These are phyloP conservation scores for Elasticomyces elasticus DNA, from an alignment of 495 filamentous ascomycete genomes.

Conservation along the genomic window DNA sequence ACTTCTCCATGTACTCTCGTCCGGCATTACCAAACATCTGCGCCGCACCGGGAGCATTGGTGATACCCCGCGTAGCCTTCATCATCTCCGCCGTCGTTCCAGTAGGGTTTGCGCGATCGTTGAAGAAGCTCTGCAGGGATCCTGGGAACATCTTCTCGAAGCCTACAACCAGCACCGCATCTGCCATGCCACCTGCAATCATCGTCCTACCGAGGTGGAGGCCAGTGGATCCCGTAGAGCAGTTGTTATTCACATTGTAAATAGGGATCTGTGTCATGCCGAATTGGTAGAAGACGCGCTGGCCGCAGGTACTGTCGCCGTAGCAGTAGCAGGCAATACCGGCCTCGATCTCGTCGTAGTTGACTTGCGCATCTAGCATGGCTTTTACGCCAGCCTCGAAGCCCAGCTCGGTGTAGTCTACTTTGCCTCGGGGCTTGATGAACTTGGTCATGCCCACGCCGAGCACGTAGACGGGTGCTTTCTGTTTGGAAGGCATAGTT, in stretches of 20 bases:
- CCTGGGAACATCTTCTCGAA: slow-evolving; percentile 98
- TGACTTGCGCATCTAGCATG: slow-evolving; percentile 87
- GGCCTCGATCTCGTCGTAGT: slow-evolving; percentile 91
- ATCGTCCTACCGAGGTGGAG: slow-evolving; percentile 72
- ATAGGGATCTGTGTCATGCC: slow-evolving; percentile 90
- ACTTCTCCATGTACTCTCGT: slow-evolving; percentile 91
- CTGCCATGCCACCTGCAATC: slow-evolving; percentile 67
- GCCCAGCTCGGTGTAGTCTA: slow-evolving; percentile 80
- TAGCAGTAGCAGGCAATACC: slow-evolving; percentile 96
- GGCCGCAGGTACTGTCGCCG: slow-evolving; percentile 82
- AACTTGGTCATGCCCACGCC: slow-evolving; percentile 99
- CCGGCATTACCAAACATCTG: slow-evolving; percentile 97
- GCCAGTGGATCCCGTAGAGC: slow-evolving; percentile 84
- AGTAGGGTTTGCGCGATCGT: slow-evolving; percentile 68
- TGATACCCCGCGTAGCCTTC: slow-evolving; percentile 65
- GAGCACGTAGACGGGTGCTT: slow-evolving; percentile 56
- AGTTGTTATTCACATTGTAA: slow-evolving; percentile 98
- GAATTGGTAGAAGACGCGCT: slow-evolving; percentile 98
- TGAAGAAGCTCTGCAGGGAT: slow-evolving; percentile 64
- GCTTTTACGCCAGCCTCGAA: slow-evolving; percentile 95
- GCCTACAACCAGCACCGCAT: slow-evolving; percentile 86
- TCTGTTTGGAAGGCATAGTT: slow-evolving; percentile 9
- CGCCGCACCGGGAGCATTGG: slow-evolving; percentile 72
- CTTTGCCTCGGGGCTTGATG: slow-evolving; percentile 91
- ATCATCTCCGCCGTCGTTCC: slow-evolving; percentile 67